Evolutionary conservation across 208 protist genomes (phyloP).

Genomic region (Kentomonas sorsogonicus): DNA sequence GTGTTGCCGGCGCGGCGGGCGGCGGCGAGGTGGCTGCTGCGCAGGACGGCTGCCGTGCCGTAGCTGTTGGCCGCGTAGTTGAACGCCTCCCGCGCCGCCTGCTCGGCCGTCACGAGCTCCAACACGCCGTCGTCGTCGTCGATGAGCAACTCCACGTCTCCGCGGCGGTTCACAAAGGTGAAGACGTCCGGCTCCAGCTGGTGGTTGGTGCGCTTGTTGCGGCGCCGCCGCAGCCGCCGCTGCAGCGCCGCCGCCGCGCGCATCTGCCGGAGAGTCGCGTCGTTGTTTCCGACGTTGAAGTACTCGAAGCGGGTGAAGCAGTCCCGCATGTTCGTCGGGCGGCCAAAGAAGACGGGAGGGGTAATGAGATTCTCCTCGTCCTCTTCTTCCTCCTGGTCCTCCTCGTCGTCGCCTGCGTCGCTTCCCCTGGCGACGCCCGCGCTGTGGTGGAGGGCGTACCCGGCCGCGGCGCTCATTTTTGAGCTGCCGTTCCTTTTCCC

Average conservation of each 20-base stretch:
- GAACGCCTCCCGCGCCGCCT: no score
- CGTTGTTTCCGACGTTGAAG: constrained; percentile 76
- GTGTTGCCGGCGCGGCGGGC: no score
- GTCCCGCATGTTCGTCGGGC: constrained; percentile 31
- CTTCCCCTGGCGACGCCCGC: constrained; percentile 26
- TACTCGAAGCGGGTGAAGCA: constrained; percentile 59
- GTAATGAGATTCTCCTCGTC: constrained; percentile 10
- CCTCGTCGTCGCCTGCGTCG: constrained; percentile 26
- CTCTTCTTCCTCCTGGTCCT: constrained; percentile 12
- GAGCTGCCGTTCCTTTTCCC: no score
- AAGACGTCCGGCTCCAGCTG: constrained; percentile 69
- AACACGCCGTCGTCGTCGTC: constrained; percentile 87
- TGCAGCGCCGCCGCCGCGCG: constrained; percentile 31
- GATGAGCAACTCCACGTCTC: constrained; percentile 80
- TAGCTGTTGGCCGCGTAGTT: no score
- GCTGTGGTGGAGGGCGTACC: constrained; percentile 26
- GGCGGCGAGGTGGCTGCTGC: no score
- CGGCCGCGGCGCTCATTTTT: no score
- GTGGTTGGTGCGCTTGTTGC: constrained; percentile 61
- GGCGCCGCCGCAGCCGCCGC: constrained; percentile 26
- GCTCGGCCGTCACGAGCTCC: constrained; percentile 41
- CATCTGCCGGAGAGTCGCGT: no score
- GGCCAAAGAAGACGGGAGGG: constrained; percentile 64
- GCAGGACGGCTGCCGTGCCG: no score
- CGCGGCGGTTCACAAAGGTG: constrained; percentile 71